Base-by-base conservation (phyloP, 1,139 yeast genomes). In the Pichia sp. region DNA sequence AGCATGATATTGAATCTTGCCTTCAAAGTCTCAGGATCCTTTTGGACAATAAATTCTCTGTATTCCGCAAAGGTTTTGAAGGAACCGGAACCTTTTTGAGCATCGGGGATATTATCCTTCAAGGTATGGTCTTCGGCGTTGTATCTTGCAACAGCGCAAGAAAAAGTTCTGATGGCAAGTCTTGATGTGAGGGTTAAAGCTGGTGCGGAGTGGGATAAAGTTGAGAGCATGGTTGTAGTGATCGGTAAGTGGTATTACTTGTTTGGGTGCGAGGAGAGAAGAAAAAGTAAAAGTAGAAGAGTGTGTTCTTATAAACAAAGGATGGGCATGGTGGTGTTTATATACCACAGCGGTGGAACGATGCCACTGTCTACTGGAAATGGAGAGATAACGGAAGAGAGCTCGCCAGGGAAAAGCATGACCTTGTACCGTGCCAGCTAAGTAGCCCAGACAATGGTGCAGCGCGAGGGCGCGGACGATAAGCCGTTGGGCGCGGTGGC, bases 51-150 rank as follows among this genome's bases (percentile, higher is more conserved):
- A 60, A 74, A 74, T 62, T 77, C 70, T 61, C 84, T 69, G 70
- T 79, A 79, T 62, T 79, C 83, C 39, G 81, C 81, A 66, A 79
- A 79, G 3, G 79, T 68, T 58, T 77, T 71, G 70, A 74, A 78
- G 3, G 79, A 68, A 49, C 65, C 65, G 14, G 39, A 39, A 5
- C 31, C 30, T 5, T 46, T 29, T 16, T 42, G 11, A 7, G 45
- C 11, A 1, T 45, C 41, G 9, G 44, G 11, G 9, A 30, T 18
- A 28, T 47, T 10, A 8, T 34, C 36, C 36, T 48, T 28, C 2
- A 41, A 28, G n/a, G 31, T 10, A 29, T 38, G 42, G 18, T 33
- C 18, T 29, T 42, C 25, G n/a, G 5, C 25, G 25, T 48, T 27
- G 36, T 19, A 13, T 11, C n/a, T 38, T 39, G 44, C 39, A 6